Evolutionary conservation across 139 green algal species (phyloP).

Genomic region (Chlamydomonas incerta): DNA sequence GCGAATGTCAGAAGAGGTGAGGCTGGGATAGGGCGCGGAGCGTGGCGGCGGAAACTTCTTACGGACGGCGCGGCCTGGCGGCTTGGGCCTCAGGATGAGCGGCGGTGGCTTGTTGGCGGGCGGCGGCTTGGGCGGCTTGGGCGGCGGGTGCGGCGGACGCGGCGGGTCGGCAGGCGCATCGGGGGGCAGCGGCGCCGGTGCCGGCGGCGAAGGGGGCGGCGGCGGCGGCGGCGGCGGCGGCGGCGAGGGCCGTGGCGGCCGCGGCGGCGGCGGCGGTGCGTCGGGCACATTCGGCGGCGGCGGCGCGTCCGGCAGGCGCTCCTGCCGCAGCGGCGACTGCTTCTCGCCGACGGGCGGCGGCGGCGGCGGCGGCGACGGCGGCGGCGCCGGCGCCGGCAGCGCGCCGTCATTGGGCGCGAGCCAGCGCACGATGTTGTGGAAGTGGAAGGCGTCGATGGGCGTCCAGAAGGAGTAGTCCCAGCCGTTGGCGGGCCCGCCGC

Average conservation of each 20-base stretch:
- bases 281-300: background rate
- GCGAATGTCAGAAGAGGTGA: too few species aligned
- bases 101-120: too few species aligned
- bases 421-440: slow-evolving; percentile 22
- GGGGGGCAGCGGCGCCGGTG: background rate
- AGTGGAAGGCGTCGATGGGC: slow-evolving; percentile 43
- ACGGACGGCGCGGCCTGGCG: too few species aligned
- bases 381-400: background rate
- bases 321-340: background rate
- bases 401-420: background rate
- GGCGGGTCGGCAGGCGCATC: too few species aligned
- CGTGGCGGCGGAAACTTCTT: too few species aligned
- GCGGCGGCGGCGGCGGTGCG: background rate
- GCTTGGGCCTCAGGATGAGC: too few species aligned
- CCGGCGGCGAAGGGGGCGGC: background rate
- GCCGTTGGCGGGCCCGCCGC: slow-evolving; percentile 13
- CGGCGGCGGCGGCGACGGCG: background rate
- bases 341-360: background rate
- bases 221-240: background rate
- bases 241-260: background rate
- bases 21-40: too few species aligned
- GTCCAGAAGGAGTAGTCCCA: slow-evolving; percentile 45
- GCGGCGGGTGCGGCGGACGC: too few species aligned
- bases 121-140: background rate
- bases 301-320: background rate